A percentile compares a stretch with the other conserved stretches of the same genome.
These are phyloP conservation scores for Podospora didyma DNA, from an alignment of 495 filamentous ascomycete species.

Conservation along the genomic window DNA sequence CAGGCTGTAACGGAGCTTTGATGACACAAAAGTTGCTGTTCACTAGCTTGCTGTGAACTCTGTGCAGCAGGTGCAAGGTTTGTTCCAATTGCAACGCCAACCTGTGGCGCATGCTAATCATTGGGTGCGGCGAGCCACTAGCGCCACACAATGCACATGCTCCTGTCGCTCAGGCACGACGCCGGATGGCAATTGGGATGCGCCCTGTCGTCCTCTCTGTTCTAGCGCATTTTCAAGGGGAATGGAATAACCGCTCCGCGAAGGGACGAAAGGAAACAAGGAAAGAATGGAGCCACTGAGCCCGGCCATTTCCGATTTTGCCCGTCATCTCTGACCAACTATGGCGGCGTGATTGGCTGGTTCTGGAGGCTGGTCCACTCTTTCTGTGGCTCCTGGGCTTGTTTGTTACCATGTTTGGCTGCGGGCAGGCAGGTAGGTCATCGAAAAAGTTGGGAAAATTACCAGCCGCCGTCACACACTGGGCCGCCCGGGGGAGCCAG, in stretches of 20 bases:
- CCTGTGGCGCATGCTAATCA: neutral
- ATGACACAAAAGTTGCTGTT: neutral
- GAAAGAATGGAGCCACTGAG: neutral
- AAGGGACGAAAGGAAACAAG: neutral
- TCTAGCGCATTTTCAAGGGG: neutral
- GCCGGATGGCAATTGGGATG: neutral
- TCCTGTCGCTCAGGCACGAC: neutral
- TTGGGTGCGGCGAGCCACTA: neutral
- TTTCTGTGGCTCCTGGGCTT: conserved; percentile 19
- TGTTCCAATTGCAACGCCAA: neutral
- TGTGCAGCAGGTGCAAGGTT: neutral
- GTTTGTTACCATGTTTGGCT: no score
- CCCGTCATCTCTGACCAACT: conserved; percentile 27
- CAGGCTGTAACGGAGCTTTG: neutral
- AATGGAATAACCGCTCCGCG: neutral
- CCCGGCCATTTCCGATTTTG: conserved; percentile 25
- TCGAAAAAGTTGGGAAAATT: conserved; percentile 1
- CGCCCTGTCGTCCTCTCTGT: neutral
- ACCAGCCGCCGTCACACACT: neutral
- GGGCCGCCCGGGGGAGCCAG: neutral
- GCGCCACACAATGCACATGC: neutral
- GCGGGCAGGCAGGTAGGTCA: conserved; percentile 10
- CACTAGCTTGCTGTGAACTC: neutral
- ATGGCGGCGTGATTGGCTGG: conserved; percentile 18
- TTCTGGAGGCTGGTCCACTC: neutral